Base-by-base conservation (phyloP, 2,329 filamentous ascomycete species). In the Aureobasidium vineae region DNA sequence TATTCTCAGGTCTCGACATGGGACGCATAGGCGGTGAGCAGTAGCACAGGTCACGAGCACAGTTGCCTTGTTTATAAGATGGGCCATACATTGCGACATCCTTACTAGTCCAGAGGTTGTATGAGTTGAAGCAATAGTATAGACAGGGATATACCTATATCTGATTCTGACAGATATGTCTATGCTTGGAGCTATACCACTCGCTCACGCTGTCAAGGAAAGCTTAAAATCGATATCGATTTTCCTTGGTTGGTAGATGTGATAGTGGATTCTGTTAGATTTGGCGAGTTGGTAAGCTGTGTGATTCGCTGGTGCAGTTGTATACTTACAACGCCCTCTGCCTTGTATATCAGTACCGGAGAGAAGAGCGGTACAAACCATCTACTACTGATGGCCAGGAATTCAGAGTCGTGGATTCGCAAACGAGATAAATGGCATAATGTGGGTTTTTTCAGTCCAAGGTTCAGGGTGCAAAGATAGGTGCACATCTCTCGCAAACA, bases 41-140 rank as follows among this genome's bases (percentile, higher is more conserved):
- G 19, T 26, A 26, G 26, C 3, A 59, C 45, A 5, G 40, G 54
- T 59, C 54, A 59, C 54, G 54, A 59, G 54, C 54, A 45, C 54
- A 59, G 40, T 45, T 59, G 53, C 53, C 53, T 26, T 43, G 11
- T 21, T 41, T n/a, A 7, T 21, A 41, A 56, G 26, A n/a, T 6
- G 10, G 21, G 11, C 16, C 7, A 16, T 52, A 38, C 10, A 21
- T 38, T 23, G 50, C 19, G n/a, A 16, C 3, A 19, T 19, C 26
- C 16, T 50, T 11, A 50, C 47, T 50, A 26, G 49, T 13, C 26
- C 4, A 33, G 26, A 52, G 28, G 49, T 7, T 52, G 49, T 52
- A 11, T n/a, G 19, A 33, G 49, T 26, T 52, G 26, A 23, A 45
- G 54, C 26, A 21, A 21, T 59, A 59, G 54, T 45, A 45, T 26